Conservation (phyloP, 2,329 filamentous ascomycete genomes). For the Colletotrichum limetticola region DNA sequence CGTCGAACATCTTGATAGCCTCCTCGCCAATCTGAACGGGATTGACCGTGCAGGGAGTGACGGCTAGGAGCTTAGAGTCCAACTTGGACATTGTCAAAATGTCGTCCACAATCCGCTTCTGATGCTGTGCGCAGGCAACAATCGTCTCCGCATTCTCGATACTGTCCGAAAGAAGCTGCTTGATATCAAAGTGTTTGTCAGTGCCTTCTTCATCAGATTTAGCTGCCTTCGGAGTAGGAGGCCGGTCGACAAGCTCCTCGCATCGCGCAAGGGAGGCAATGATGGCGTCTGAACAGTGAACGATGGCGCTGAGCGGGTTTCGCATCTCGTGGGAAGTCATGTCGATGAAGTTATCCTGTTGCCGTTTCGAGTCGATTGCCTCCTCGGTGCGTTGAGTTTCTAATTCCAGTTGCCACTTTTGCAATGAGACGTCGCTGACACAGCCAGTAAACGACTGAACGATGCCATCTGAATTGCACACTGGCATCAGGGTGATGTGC, state of each 20-base stretch:
- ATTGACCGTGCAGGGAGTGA: slow-evolving; percentile 76
- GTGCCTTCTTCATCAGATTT: slow-evolving; percentile 6
- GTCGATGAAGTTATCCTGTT: slow-evolving; percentile 86
- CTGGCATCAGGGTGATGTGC: slow-evolving; percentile 61
- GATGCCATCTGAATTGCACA: slow-evolving; percentile 56
- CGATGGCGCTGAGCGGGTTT: slow-evolving; percentile 77
- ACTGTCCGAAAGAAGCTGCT: slow-evolving; percentile 65
- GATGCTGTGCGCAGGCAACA: slow-evolving; percentile 80
- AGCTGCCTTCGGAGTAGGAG: slow-evolving; percentile 12
- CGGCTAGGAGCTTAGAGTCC: slow-evolving; percentile 78
- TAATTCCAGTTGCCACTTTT: slow-evolving; percentile 62
- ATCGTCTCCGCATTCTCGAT: slow-evolving; percentile 83
- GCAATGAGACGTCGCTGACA: slow-evolving; percentile 59
- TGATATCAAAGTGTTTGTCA: slow-evolving; percentile 38
- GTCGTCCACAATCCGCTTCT: slow-evolving; percentile 83
- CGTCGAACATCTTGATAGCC: slow-evolving; percentile 82
- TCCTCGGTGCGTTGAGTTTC: slow-evolving; percentile 63
- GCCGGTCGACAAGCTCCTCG: slow-evolving; percentile 49
- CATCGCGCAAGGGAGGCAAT: slow-evolving; percentile 59
- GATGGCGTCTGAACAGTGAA: slow-evolving; percentile 80
- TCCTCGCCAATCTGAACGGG: slow-evolving; percentile 74
- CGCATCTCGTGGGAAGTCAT: slow-evolving; percentile 80
- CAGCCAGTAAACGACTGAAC: slow-evolving; percentile 62
- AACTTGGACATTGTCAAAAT: slow-evolving; percentile 80
- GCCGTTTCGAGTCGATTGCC: slow-evolving; percentile 68